A percentile compares a stretch with the other conserved stretches of the same genome.
phyloP scores from a whole-genome alignment of 148 eudicot genomes.

The Selenicereus undatus region DNA sequence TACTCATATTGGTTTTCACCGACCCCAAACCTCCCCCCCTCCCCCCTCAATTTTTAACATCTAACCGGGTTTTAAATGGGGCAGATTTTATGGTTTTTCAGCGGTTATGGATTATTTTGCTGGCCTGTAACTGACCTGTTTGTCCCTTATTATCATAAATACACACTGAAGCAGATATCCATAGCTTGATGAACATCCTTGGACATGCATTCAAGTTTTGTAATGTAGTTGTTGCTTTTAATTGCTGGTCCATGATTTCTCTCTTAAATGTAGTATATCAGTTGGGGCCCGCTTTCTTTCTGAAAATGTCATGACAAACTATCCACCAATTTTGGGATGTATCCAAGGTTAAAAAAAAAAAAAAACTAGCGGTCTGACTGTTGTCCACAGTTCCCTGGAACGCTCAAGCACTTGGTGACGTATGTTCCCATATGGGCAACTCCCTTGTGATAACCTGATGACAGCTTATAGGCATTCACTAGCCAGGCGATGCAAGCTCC shows the following conservation, averaged over 20 bases:
- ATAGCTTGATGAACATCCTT: background rate
- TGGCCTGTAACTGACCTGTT: no score
- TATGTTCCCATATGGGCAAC: background rate
- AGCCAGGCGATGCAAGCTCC: background rate
- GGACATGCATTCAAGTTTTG: background rate
- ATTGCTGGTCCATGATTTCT: background rate
- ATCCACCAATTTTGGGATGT: background rate
- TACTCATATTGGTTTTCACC: background rate
- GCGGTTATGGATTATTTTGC: no score
- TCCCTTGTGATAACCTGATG: no score
- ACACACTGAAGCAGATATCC: background rate
- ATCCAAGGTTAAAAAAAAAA: background rate
- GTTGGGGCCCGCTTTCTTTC: background rate
- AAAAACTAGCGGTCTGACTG: background rate
- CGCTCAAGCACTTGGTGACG: background rate
- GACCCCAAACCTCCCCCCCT: background rate
- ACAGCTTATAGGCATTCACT: no score
- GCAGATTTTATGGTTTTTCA: no score
- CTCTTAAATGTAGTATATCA: background rate
- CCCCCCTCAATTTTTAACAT: background rate
- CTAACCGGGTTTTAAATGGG: no score
- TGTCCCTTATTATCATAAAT: no score
- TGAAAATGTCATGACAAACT: background rate
- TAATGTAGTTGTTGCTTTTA: background rate
- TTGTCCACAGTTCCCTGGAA: background rate